Conservation (phyloP, 176 grass and related monocot genomes). For the Thinopyrum elongatum region DNA sequence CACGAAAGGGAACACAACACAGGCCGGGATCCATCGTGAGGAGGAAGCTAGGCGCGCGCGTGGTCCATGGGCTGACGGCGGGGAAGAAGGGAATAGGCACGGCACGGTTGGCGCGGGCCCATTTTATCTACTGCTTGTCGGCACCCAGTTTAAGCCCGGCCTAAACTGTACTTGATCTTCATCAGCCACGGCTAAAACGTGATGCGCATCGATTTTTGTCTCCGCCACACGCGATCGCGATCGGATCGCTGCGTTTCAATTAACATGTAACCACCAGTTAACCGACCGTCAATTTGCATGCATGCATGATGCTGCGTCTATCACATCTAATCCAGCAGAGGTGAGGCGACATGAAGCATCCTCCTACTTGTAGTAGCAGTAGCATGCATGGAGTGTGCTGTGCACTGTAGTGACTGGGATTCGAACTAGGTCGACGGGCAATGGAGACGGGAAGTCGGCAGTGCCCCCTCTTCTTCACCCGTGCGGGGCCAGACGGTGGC, state of each 20-base stretch:
- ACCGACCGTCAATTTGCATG: neutral
- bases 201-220: no score
- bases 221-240: no score
- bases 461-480: neutral
- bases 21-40: neutral
- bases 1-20: no score
- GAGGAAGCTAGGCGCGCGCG: no score
- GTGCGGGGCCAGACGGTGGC: neutral
- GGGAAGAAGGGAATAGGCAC: no score
- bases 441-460: neutral
- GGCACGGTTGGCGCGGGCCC: neutral
- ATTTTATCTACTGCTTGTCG: neutral
- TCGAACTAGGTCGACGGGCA: neutral
- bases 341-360: neutral
- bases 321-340: neutral
- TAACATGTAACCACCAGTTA: no score
- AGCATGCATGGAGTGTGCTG: neutral
- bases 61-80: neutral
- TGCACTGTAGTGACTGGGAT: neutral
- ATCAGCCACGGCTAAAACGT: neutral
- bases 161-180: neutral
- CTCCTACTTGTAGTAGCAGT: neutral
- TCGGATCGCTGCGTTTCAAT: no score
- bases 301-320: neutral
- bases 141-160: neutral